phyloP scores from a whole-genome alignment of 306 rosid genomes.

The Fragaria iinumae region DNA sequence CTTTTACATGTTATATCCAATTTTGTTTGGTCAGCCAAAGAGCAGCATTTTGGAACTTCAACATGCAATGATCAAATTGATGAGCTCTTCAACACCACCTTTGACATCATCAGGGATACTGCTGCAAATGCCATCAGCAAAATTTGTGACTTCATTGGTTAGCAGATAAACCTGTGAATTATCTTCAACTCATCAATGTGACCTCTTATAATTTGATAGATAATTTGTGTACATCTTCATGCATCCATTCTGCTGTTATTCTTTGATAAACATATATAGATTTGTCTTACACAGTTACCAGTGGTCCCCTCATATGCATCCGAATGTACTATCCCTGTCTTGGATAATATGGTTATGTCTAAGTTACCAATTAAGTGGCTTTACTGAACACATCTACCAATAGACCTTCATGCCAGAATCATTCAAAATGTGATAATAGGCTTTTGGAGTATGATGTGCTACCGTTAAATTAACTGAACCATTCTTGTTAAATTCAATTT shows the following conservation, averaged over 20 bases:
- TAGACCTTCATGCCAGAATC: not conserved
- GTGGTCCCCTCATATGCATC: not conserved
- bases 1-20: not conserved
- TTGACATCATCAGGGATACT: slow-evolving; percentile 41
- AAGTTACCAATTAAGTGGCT: not conserved
- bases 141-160: slow-evolving; percentile 48
- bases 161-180: slow-evolving; percentile 15
- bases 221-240: not conserved
- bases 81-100: slow-evolving; percentile 51
- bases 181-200: not conserved
- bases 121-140: slow-evolving; percentile 35
- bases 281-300: not conserved
- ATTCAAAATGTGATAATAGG: not conserved
- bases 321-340: not conserved
- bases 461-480: not conserved
- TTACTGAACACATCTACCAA: not conserved
- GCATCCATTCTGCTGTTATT: not conserved
- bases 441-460: not conserved
- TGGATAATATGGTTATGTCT: not conserved
- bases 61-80: slow-evolving; percentile 41
- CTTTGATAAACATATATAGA: not conserved
- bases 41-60: slow-evolving; percentile 25
- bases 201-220: not conserved
- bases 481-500: slow-evolving; percentile 3
- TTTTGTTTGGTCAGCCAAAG: slow-evolving; percentile 30